Evolutionary conservation across 1,139 yeast species (phyloP).

Genomic region (Debaryomyces psychrophilus): DNA sequence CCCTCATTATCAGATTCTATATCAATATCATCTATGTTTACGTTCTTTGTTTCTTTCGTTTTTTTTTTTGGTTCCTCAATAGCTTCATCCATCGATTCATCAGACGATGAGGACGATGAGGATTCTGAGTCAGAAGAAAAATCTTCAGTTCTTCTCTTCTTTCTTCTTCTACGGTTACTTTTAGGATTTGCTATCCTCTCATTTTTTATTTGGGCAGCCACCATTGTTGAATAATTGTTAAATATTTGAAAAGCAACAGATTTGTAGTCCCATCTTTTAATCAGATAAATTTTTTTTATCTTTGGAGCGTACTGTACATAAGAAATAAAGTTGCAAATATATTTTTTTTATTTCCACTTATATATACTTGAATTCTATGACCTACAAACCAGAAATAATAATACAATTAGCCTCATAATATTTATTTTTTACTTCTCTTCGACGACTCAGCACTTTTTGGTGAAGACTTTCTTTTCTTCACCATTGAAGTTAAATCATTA

Average conservation of each 20-base stretch:
- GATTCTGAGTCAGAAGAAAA: slow-evolving; percentile 52
- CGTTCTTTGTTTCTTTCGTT: slow-evolving; percentile 16
- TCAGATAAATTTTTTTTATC: slow-evolving; percentile 6
- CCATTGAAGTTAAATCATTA: slow-evolving; percentile 41
- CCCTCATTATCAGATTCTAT: slow-evolving; percentile 45
- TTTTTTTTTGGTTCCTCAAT: slow-evolving; percentile 15
- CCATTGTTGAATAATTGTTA: not conserved
- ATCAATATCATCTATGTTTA: slow-evolving; percentile 40
- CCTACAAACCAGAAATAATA: not conserved
- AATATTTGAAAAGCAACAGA: not conserved
- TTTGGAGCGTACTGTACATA: slow-evolving; percentile 8
- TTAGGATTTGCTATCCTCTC: slow-evolving; percentile 10
- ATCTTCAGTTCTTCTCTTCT: slow-evolving; percentile 81
- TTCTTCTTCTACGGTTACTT: slow-evolving; percentile 50
- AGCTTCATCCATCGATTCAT: slow-evolving; percentile 17
- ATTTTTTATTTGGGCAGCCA: slow-evolving; percentile 12
- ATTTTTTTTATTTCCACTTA: not conserved
- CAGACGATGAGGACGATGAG: slow-evolving; percentile 37
- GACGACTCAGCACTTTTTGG: slow-evolving; percentile 14
- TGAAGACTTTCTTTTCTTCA: slow-evolving; percentile 36
- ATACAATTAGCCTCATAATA: not conserved
- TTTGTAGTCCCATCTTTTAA: not conserved
- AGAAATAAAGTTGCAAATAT: slow-evolving; percentile 4
- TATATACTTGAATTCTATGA: not conserved
- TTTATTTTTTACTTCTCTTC: slow-evolving; percentile 16